Evolutionary conservation across 1,284 basidiomycete species (phyloP), one percentile per base, ranked within the genome.

Genomic region (Sanghuangporus weigelae): DNA sequence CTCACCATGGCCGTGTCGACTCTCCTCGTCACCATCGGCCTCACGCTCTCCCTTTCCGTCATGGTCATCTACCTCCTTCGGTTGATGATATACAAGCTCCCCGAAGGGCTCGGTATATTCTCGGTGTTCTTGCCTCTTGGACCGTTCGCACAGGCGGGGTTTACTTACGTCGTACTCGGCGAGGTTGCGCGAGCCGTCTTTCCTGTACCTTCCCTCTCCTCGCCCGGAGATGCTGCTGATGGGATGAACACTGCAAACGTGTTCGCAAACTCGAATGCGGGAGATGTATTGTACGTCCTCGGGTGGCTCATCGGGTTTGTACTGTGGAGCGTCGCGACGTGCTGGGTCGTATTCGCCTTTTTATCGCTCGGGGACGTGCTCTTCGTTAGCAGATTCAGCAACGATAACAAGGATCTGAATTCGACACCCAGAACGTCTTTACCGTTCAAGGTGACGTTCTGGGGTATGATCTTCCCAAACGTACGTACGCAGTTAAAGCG

Each of bases 301-400:
- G 81, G 79, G 64, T 70, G 78, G 26, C 75, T 79, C 59, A 69
- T 75, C 35, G 76, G 84, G 2, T 80, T 87, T 68, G 63, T 76
- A 0, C 67, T 85, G 7, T 86, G 84, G 84, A 77, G 77, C 0
- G 72, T 84, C 54, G 82, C 78, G 1, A 77, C 79, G 0, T 79
- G 82, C 77, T 85, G 83, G 81, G 75, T 84, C 38, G 55, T 80
- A 11, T 80, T 80, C 66, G 81, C 79, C 0, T 63, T 83, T 3
- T 71, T 84, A 31, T 79, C 75, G 14, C 67, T 85, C 1, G 70
- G 74, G 46, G 70, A 79, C 55, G 35, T 56, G 10, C 26, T 62
- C 35, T 31, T 48, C 1, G 64, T 80, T 5, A 31, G 26, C 26
- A 31, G 26, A 5, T 31, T 31, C 26, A 31, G 2, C 26, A 31